Evolutionary conservation across 2,329 filamentous ascomycete genomes (phyloP), one percentile per base, ranked within the genome.

Genomic region (Calonectria pseudoreteaudii): DNA sequence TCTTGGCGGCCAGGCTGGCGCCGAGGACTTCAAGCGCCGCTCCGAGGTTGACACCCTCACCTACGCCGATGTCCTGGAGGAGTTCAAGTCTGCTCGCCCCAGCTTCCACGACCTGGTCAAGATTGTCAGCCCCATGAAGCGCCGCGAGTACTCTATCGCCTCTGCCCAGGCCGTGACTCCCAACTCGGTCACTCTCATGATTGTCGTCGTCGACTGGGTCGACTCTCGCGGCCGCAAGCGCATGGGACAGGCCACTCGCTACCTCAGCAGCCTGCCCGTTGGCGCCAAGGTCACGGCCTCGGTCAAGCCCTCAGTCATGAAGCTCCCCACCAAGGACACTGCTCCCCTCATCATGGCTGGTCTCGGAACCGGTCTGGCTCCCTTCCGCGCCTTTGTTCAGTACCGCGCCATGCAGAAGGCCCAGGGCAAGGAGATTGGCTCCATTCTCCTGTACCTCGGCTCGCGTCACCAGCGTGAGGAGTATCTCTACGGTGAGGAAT

Each of bases 341-440:
- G 95, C 96, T 62, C 97, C 97, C 50, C 93, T 99, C 83, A 98
- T 99, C 89, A 98, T 99, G 96, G 97, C 97, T 13, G 97, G 97
- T 85, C 93, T 98, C n/a, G 97, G 97, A 76, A 99, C 97, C 0
- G 97, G 97, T 83, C 93, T 99, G 28, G 97, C 97, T 1, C 97
- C 97, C n/a, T 99, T 99, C 95, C 95, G 97, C 78, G 97, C 97
- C 74, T 99, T 99, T 83, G 94, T 98, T 60, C 97, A 99, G 87
- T 97, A 99, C 88, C 96, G 97, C 72, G 97, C 97, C 65, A 95
- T 97, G 92, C 96, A 99, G 84, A 98, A 98, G 88, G 93, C 95
- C n/a, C 95, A 97, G 85, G 97, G 97, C 85, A 96, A 98, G 88
- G 93, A 97, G 72, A 98, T 99, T 79, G 97, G 97, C 68, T 89